A percentile compares a stretch with the other conserved stretches of the same genome.
phyloP scores from a whole-genome alignment of 345 rosid genomes.

The Salix exigua region DNA sequence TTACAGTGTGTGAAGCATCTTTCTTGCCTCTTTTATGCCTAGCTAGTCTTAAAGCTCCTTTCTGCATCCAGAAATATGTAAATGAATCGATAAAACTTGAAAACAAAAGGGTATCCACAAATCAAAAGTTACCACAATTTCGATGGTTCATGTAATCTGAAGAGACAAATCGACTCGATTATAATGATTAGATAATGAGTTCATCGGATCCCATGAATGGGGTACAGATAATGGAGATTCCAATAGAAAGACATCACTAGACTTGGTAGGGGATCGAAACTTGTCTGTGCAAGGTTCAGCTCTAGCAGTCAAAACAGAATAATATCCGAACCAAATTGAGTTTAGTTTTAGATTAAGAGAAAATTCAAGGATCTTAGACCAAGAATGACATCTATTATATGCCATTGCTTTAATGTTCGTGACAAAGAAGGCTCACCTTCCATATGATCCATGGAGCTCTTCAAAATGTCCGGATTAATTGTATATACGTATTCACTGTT shows the following conservation, averaged over 20 bases:
- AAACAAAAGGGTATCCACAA: background rate
- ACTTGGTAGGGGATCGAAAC: background rate
- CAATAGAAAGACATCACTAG: background rate
- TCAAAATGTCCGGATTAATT: too few species aligned
- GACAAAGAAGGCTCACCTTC: too few species aligned
- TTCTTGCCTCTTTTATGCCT: background rate
- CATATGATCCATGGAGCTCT: too few species aligned
- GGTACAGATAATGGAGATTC: background rate
- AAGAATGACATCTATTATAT: too few species aligned
- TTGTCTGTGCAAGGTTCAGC: background rate
- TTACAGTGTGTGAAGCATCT: background rate
- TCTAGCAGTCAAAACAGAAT: background rate
- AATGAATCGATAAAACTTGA: background rate
- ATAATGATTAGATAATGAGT: slow-evolving; percentile 14
- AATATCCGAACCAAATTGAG: background rate
- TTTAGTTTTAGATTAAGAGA: too few species aligned
- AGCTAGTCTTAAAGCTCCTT: background rate
- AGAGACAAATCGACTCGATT: slow-evolving; percentile 23
- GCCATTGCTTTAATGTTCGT: too few species aligned
- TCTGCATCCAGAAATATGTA: background rate
- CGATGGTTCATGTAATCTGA: slow-evolving; percentile 21
- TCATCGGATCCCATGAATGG: background rate
- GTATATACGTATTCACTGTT: too few species aligned
- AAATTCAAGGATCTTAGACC: background rate
- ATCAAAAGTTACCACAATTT: slow-evolving; percentile 36